A percentile compares a stretch with the other conserved stretches of the same genome.
Conservation (phyloP, 225 moss, liverwort and hornwort species). For the Sphagnum tenellum region DNA sequence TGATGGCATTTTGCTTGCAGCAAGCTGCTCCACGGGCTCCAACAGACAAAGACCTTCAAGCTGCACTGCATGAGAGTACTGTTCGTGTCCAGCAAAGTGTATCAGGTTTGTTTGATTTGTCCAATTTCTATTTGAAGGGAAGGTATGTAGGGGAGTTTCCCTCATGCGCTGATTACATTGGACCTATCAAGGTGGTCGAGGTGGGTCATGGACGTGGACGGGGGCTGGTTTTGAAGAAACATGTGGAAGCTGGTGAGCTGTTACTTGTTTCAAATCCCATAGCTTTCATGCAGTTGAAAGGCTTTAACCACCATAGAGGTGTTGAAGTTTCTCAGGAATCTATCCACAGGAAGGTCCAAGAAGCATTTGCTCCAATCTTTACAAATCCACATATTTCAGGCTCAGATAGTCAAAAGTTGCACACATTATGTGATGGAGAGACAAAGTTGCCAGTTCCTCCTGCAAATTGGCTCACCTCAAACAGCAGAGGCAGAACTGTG, state of each 20-base stretch:
- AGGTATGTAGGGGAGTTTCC: conserved; percentile 49
- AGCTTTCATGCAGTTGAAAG: conserved; percentile 31
- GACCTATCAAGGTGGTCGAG: conserved; percentile 50
- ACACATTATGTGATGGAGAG: conserved; percentile 41
- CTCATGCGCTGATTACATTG: conserved; percentile 61
- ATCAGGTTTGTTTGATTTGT: conserved; percentile 68
- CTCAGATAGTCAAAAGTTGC: conserved; percentile 44
- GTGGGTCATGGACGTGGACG: conserved; percentile 44
- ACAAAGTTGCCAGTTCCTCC: conserved; percentile 29
- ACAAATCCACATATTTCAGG: conserved; percentile 34
- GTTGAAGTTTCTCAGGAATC: conserved; percentile 31
- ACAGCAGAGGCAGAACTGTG: conserved; percentile 14
- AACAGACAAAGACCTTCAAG: conserved; percentile 61
- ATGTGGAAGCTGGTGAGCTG: conserved; percentile 72
- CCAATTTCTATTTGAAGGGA: conserved; percentile 62
- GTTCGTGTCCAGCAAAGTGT: conserved; percentile 65
- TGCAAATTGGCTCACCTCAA: conserved; percentile 32
- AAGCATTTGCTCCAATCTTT: conserved; percentile 29
- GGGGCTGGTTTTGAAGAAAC: conserved; percentile 53
- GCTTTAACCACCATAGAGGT: conserved; percentile 6
- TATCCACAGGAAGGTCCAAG: conserved; percentile 37
- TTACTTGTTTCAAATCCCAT: conserved; percentile 76
- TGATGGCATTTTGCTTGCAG: conserved; percentile 6
- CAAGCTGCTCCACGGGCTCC: conserved; percentile 69
- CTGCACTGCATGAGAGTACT: conserved; percentile 58